A percentile compares a stretch with the other conserved stretches of the same genome.
phyloP scores from a whole-genome alignment of 2,329 filamentous ascomycete species.

The Gaeumannomyces tritici region DNA sequence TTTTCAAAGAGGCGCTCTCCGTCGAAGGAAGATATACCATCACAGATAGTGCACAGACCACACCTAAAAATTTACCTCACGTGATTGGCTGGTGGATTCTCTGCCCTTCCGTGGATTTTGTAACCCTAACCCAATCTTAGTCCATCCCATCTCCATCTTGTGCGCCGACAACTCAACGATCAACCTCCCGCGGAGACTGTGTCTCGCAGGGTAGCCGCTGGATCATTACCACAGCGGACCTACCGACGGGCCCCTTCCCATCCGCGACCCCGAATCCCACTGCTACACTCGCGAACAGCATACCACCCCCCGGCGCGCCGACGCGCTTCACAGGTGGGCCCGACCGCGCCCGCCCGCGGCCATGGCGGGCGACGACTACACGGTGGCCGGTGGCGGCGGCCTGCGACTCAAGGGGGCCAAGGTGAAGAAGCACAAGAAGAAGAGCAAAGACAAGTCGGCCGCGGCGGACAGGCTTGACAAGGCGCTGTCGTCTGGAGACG shows the following conservation, averaged over 20 bases:
- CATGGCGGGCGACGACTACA: slow-evolving; percentile 72
- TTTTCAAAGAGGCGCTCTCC: slow-evolving; percentile 9
- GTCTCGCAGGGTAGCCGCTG: neutral
- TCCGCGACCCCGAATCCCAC: no score
- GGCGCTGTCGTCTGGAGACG: slow-evolving; percentile 23
- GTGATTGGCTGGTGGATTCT: neutral
- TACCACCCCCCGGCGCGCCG: neutral
- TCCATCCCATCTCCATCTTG: neutral
- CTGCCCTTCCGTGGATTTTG: neutral
- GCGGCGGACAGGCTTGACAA: slow-evolving; percentile 33
- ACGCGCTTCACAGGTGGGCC: neutral
- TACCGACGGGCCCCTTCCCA: no score
- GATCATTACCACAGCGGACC: no score
- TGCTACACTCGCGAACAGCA: neutral
- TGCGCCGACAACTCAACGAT: neutral
- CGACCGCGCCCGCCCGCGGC: neutral
- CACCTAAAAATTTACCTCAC: neutral
- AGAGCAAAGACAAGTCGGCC: slow-evolving; percentile 37
- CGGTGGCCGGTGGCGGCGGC: slow-evolving; percentile 56
- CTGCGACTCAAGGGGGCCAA: slow-evolving; percentile 78
- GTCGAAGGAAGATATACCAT: slow-evolving; percentile 1
- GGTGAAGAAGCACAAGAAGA: slow-evolving; percentile 54
- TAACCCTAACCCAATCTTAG: neutral
- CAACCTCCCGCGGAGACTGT: neutral
- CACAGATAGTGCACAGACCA: neutral